phyloP scores from a whole-genome alignment of 1,284 basidiomycete genomes.

The Rhodotorula glutinis region DNA sequence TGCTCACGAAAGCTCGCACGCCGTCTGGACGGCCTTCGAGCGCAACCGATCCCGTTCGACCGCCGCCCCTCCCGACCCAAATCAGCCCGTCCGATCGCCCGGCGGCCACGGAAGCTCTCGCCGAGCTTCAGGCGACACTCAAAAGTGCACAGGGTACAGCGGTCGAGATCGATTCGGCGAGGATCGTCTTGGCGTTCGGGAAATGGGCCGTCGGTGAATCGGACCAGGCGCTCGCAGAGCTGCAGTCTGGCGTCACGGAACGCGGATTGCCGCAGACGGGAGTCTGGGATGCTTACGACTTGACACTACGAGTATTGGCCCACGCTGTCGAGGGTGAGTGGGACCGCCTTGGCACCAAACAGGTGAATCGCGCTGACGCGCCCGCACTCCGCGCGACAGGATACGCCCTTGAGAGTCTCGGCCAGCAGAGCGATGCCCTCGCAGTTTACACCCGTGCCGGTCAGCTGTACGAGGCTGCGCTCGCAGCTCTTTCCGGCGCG shows the following conservation, averaged over 20 bases:
- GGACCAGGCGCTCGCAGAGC: conserved; percentile 2
- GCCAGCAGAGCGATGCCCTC: not conserved
- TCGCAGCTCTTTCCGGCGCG: not conserved
- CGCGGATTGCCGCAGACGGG: not conserved
- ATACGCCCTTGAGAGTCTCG: conserved; percentile 10
- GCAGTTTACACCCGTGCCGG: conserved; percentile 11
- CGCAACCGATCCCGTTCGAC: not conserved
- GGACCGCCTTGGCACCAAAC: not conserved
- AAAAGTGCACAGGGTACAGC: not conserved
- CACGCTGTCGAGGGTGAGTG: conserved; percentile 21
- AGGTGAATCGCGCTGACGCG: not conserved
- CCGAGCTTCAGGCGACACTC: not conserved
- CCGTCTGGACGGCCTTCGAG: not conserved
- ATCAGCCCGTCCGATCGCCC: not conserved
- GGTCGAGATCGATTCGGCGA: conserved; percentile 20
- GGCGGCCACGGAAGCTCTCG: conserved; percentile 4
- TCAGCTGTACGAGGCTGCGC: conserved; percentile 17
- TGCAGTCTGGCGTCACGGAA: not conserved
- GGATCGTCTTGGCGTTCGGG: conserved; percentile 13
- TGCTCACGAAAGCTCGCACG: conserved; percentile 6
- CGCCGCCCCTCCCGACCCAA: conserved; percentile 10
- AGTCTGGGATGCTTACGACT: conserved; percentile 24
- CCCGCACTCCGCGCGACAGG: conserved; percentile 5
- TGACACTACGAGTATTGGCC: conserved; percentile 26
- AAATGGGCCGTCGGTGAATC: conserved; percentile 16